Evolutionary conservation across 176 grass and related monocot genomes (phyloP), one percentile per base, ranked within the genome.

Genomic region (Oryza brachyantha): DNA sequence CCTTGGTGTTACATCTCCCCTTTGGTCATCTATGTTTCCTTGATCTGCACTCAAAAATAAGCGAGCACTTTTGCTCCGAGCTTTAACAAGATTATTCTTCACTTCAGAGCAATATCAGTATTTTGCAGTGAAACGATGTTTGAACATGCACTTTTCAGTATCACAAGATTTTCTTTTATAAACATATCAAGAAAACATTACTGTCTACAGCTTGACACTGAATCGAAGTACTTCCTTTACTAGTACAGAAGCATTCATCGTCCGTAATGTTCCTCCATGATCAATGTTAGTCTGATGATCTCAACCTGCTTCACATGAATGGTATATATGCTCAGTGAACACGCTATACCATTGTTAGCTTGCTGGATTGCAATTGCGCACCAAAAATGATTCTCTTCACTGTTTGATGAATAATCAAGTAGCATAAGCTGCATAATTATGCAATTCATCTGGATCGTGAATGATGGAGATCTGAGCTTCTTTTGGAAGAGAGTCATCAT

Each of bases 401-500:
- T 66, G 14, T 14, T 46, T 48, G 39, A 38, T 58, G 38, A 32
- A 7, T 68, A 60, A 88, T 88, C 70, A 84, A 35, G 82, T 89
- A 59, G 77, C 76, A 64, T 88, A 87, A 63, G 91, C 81, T 58
- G 84, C 75, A 69, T 72, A 75, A 25, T 70, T 60, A 50, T 81
- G 77, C 19, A 62, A 31, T 50, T 88, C 89, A 54, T 90, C 86
- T 17, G 87, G 68, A 36, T 79, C 78, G 21, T 77, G 60, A 2
- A 89, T 57, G 21, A 89, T 89, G n/a, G 82, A 82, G 27, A 84
- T 85, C 17, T 76, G 68, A 7, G 74, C 72, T 75, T 79, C 85
- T 61, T 83, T 92, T 29, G 87, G 87, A 39, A 89, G 72, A 0
- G 61, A 64, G 60, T 73, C 57, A 37, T 89, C 84, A 17, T 93